Conservation (phyloP, 1,284 basidiomycete genomes). For the Blastosporella zonata region DNA sequence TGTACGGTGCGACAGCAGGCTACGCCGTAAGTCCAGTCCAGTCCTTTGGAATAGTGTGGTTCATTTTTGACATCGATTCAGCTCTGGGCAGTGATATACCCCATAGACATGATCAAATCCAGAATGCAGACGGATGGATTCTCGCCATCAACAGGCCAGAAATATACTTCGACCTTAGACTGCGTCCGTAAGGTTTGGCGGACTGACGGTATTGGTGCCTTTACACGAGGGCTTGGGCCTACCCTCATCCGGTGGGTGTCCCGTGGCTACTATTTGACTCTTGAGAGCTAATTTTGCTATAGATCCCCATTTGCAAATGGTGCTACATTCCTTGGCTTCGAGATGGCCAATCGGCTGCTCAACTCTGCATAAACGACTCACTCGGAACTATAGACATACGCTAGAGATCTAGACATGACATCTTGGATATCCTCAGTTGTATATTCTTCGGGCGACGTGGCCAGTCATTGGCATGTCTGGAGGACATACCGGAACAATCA, state of each 20-base stretch:
- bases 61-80: slow-evolving; percentile 27
- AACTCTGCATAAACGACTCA: slow-evolving; percentile 33
- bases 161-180: slow-evolving; percentile 80
- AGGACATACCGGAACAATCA: not conserved
- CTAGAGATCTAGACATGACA: not conserved
- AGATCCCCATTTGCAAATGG: slow-evolving; percentile 91
- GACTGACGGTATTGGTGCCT: slow-evolving; percentile 80
- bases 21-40: slow-evolving; percentile 65
- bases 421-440: not conserved
- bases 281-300: slow-evolving; percentile 19
- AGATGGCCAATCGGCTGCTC: slow-evolving; percentile 75
- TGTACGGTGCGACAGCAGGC: slow-evolving; percentile 85
- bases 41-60: slow-evolving; percentile 6
- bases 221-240: slow-evolving; percentile 86
- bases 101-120: slow-evolving; percentile 93
- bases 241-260: slow-evolving; percentile 81
- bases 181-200: slow-evolving; percentile 82
- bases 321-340: slow-evolving; percentile 90
- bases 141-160: slow-evolving; percentile 66
- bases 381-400: not conserved
- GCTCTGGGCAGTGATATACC: slow-evolving; percentile 87
- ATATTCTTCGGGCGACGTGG: not conserved
- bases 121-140: slow-evolving; percentile 95
- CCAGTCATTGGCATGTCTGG: not conserved
- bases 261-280: slow-evolving; percentile 2